phyloP scores from a whole-genome alignment of 371 early-diverging fungal genomes.

The Mucor piriformis region DNA sequence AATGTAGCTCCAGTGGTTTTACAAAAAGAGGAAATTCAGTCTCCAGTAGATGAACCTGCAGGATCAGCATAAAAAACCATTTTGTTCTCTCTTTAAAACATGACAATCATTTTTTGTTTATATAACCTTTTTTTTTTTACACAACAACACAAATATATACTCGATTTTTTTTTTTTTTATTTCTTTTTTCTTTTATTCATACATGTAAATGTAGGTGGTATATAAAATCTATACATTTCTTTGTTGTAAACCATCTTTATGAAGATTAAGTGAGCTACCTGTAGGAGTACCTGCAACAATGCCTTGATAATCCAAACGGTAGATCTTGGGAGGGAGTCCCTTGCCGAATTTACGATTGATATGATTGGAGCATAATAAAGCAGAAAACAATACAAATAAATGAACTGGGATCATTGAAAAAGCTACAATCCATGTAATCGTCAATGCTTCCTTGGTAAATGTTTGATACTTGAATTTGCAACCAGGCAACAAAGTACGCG shows the following conservation, averaged over 20 bases:
- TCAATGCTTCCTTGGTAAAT: constrained; percentile 47
- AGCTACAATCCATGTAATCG: constrained; percentile 49
- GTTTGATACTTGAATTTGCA: constrained; percentile 55
- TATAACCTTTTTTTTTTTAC: constrained; percentile 8
- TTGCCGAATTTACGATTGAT: constrained; percentile 58
- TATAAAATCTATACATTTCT: constrained; percentile 15
- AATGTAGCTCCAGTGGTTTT: constrained; percentile 14
- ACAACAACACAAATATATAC: neutral
- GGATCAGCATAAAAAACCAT: constrained; percentile 3
- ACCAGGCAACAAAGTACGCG: constrained; percentile 56
- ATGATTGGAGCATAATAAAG: constrained; percentile 61
- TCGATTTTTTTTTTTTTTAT: neutral
- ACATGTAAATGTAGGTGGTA: neutral
- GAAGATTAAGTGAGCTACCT: constrained; percentile 45
- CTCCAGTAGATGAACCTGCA: neutral
- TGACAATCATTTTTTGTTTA: neutral
- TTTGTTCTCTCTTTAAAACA: neutral
- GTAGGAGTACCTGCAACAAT: constrained; percentile 53
- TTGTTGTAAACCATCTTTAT: constrained; percentile 43
- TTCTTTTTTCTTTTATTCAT: neutral
- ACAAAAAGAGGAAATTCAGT: constrained; percentile 3
- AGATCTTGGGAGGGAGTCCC: constrained; percentile 52
- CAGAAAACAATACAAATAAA: constrained; percentile 52
- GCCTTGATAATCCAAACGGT: constrained; percentile 51
- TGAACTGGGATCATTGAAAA: constrained; percentile 54